Conservation (phyloP, 2,329 filamentous ascomycete species). For the Penicillium sp. region DNA sequence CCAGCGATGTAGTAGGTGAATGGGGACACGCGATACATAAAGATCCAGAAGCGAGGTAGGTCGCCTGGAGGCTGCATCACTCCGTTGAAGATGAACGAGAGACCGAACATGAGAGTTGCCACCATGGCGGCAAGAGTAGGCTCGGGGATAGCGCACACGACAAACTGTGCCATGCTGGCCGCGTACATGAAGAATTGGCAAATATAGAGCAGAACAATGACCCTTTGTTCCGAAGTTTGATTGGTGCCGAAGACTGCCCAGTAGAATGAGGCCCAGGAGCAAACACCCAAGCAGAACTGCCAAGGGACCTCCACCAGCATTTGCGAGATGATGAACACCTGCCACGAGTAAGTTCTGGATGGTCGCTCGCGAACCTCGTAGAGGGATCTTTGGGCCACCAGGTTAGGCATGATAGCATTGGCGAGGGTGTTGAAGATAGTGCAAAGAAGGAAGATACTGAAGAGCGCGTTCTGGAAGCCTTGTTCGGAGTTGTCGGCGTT, state of each 20-base stretch:
- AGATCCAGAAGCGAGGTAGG: slow-evolving; percentile 73
- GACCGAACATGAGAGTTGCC: slow-evolving; percentile 4
- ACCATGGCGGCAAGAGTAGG: slow-evolving; percentile 4
- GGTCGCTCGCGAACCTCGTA: slow-evolving; percentile 83
- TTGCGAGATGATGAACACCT: slow-evolving; percentile 77
- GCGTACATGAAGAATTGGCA: slow-evolving; percentile 19
- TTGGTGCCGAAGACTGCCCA: slow-evolving; percentile 19
- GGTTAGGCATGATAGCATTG: slow-evolving; percentile 68
- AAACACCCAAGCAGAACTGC: slow-evolving; percentile 53
- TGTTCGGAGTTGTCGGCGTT: slow-evolving; percentile 68
- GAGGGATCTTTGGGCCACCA: slow-evolving; percentile 73
- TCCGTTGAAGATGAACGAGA: slow-evolving; percentile 8
- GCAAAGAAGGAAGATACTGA: slow-evolving; percentile 74
- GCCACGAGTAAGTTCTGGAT: slow-evolving; percentile 78
- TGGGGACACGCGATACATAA: slow-evolving; percentile 76
- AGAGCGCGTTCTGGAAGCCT: slow-evolving; percentile 82
- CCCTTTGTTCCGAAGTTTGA: slow-evolving; percentile 12
- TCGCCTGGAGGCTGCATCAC: slow-evolving; percentile 9
- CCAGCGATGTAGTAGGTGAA: slow-evolving; percentile 68
- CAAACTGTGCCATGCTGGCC: slow-evolving; percentile 11
- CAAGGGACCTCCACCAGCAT: slow-evolving; percentile 81
- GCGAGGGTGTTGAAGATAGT: slow-evolving; percentile 52
- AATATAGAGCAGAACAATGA: slow-evolving; percentile 22
- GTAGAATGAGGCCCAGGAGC: slow-evolving; percentile 24
- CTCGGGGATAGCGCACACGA: slow-evolving; percentile 5